Percentiles rank a stretch among this genome's conserved stretches.
phyloP scores from a whole-genome alignment of 768 basidiomycete species.

The Lactifluus volemus region DNA sequence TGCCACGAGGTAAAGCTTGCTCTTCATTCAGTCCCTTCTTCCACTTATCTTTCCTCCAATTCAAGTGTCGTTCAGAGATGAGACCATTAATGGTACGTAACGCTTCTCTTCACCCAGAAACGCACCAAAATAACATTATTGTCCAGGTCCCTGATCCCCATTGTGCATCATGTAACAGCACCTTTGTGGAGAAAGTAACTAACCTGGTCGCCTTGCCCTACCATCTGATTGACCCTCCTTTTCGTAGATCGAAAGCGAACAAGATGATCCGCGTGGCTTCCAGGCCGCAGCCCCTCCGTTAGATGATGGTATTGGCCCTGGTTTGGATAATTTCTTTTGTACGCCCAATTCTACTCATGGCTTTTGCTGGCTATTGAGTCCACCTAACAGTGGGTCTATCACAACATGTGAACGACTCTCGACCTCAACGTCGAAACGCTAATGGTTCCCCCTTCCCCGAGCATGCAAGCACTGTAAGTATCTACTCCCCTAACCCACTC shows the following conservation, averaged over 20 bases:
- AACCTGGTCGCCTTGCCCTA: background rate
- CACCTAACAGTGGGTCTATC: conserved; percentile 4
- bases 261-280: conserved; percentile 70
- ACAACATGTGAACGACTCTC: conserved; percentile 4
- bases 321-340: conserved; percentile 45
- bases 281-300: conserved; percentile 29
- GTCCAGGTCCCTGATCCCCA: conserved; percentile 68
- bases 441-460: background rate
- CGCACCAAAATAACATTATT: background rate
- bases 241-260: conserved; percentile 60
- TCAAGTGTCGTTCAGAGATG: conserved; percentile 83
- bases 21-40: background rate
- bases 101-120: conserved; percentile 4
- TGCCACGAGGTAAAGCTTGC: conserved; percentile 55
- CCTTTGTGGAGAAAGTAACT: conserved; percentile 74
- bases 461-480: background rate
- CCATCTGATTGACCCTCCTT: background rate
- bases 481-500: conserved; percentile 16
- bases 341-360: conserved; percentile 5
- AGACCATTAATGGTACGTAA: conserved; percentile 65
- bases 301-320: conserved; percentile 25
- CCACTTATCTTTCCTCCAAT: conserved; percentile 25
- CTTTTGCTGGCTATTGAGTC: background rate
- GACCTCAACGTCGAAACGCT: conserved; percentile 1
- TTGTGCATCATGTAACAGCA: conserved; percentile 73